Percentiles rank a stretch among this genome's conserved stretches.
phyloP scores from a whole-genome alignment of 495 filamentous ascomycete species.

The Podospora bellae-mahoneyi region DNA sequence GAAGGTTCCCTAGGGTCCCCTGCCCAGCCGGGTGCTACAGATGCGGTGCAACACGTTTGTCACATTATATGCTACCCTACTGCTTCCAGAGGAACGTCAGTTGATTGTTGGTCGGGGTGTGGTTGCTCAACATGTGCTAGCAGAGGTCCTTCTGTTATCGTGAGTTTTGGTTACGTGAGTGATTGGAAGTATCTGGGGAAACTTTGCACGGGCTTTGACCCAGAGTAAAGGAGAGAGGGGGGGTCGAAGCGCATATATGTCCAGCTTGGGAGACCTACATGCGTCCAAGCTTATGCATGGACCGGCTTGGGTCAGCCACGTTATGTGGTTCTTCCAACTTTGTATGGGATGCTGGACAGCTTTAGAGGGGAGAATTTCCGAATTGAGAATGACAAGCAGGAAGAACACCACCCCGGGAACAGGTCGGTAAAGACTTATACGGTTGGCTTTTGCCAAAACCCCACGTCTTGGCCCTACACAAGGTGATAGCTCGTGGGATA shows the following conservation, averaged over 20 bases:
- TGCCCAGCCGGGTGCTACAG: conserved; percentile 10
- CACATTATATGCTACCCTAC: not conserved
- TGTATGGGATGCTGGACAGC: not conserved
- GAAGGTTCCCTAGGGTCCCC: not conserved
- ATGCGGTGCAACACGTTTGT: not conserved
- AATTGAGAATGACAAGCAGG: not conserved
- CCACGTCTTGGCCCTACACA: not conserved
- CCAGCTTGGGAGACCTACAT: not conserved
- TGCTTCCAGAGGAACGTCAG: not conserved
- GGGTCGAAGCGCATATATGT: not conserved
- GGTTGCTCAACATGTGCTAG: not conserved
- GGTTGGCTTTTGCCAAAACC: not conserved
- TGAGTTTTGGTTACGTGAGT: not conserved
- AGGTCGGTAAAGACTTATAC: not conserved
- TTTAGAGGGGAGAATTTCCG: not conserved
- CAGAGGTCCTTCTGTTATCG: not conserved
- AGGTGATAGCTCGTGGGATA: too few relatives aligned
- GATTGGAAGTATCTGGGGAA: not conserved
- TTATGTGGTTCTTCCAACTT: not conserved
- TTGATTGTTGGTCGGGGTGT: not conserved
- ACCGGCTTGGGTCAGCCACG: not conserved
- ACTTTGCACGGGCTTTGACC: not conserved
- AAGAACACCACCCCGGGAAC: not conserved
- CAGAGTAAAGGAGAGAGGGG: not conserved
- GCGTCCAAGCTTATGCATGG: not conserved